These are phyloP conservation scores for Talaromyces atroroseus DNA, from an alignment of 2,329 filamentous ascomycete genomes.

Conservation along the genomic window DNA sequence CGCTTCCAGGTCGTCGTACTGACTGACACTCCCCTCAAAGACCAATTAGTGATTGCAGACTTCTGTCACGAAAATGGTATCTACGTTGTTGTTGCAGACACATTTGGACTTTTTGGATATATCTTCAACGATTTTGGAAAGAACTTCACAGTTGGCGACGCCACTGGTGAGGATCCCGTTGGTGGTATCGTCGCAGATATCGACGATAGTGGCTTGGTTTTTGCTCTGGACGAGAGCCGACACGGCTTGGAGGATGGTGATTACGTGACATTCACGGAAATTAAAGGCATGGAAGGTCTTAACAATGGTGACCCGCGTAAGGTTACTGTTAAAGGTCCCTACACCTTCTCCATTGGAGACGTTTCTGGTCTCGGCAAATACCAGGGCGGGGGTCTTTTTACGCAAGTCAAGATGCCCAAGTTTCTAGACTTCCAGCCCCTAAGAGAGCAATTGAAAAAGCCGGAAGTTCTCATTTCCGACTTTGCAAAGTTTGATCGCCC, in stretches of 20 bases:
- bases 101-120: slow-evolving; percentile 87
- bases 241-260: slow-evolving; percentile 96
- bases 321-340: slow-evolving; percentile 89
- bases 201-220: slow-evolving; percentile 83
- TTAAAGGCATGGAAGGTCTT: slow-evolving; percentile 84
- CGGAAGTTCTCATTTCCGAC: slow-evolving; percentile 86
- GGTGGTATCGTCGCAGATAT: slow-evolving; percentile 88
- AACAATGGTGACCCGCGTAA: slow-evolving; percentile 82
- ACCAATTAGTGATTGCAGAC: slow-evolving; percentile 79
- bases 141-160: slow-evolving; percentile 83
- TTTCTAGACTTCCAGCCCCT: slow-evolving; percentile 82
- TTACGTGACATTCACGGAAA: slow-evolving; percentile 87
- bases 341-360: slow-evolving; percentile 95
- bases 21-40: slow-evolving; percentile 72
- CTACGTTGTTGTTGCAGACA: slow-evolving; percentile 80
- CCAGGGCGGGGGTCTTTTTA: slow-evolving; percentile 79
- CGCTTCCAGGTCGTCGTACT: slow-evolving; percentile 90
- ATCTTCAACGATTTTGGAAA: slow-evolving; percentile 97
- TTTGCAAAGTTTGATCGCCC: slow-evolving; percentile 98
- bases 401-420: slow-evolving; percentile 98
- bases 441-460: slow-evolving; percentile 71
- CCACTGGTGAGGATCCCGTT: slow-evolving; percentile 81
- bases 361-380: slow-evolving; percentile 84
- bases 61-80: slow-evolving; percentile 94
- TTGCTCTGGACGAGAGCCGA: slow-evolving; percentile 86